Evolutionary conservation across 2,329 filamentous ascomycete genomes (phyloP).

Genomic region (Aspergillus texensis): DNA sequence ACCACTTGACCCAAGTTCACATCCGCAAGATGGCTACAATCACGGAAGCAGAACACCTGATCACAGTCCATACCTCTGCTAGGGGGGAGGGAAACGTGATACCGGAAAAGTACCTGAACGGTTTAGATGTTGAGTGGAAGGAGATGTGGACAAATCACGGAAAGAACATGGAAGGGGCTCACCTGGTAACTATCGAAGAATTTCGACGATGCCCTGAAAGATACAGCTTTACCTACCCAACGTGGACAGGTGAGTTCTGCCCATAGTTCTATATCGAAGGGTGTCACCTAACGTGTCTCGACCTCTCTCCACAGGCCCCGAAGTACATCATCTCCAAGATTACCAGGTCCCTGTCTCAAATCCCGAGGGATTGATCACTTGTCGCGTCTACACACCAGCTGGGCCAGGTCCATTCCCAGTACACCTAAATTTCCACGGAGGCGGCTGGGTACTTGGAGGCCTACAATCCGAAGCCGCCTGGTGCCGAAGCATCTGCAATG

Average conservation of each 20-base stretch:
- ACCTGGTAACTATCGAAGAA: conserved; percentile 31
- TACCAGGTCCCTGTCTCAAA: conserved; percentile 26
- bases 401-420: conserved; percentile 3
- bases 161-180: conserved; percentile 28
- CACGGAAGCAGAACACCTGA: not conserved
- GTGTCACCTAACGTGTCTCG: not conserved
- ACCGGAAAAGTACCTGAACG: conserved; percentile 20
- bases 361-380: conserved; percentile 21
- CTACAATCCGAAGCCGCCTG: not conserved
- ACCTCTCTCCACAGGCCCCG: conserved; percentile 15
- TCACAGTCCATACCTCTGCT: not conserved
- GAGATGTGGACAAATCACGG: conserved; percentile 32
- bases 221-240: conserved; percentile 36
- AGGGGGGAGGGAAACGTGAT: not conserved
- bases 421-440: conserved; percentile 6
- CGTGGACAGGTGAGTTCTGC: conserved; percentile 20
- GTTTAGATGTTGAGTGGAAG: conserved; percentile 33
- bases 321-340: conserved; percentile 20
- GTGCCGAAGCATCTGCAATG: conserved; percentile 5
- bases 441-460: conserved; percentile 6
- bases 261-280: not conserved
- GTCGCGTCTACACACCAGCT: conserved; percentile 3
- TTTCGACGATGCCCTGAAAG: conserved; percentile 27
- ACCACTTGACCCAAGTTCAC: not conserved
- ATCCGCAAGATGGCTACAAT: conserved; percentile 5